These are phyloP conservation scores for Penicillium olsonii DNA, from an alignment of 2,329 filamentous ascomycete genomes.

Conservation along the genomic window DNA sequence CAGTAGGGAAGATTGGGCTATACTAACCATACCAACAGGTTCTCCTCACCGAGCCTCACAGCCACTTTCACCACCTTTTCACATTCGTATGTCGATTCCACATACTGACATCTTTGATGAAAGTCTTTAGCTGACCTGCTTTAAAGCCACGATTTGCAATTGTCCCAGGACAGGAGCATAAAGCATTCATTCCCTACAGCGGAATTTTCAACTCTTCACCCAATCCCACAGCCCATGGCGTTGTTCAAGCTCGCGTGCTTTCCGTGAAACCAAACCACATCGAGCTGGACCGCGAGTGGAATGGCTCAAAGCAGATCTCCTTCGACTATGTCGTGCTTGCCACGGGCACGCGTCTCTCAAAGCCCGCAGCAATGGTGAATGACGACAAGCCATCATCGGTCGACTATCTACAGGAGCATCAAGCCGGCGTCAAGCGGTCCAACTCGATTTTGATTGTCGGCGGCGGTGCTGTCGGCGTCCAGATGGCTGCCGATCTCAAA, in stretches of 20 bases:
- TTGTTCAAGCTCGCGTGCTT: conserved; percentile 36
- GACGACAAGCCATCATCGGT: conserved; percentile 38
- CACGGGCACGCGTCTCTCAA: conserved; percentile 35
- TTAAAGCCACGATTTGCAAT: conserved; percentile 36
- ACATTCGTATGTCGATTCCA: conserved; percentile 31
- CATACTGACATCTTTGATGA: too few relatives aligned
- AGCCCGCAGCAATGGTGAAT: conserved; percentile 35
- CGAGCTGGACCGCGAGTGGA: conserved; percentile 38
- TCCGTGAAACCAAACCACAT: conserved; percentile 30
- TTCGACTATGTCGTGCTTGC: conserved; percentile 38
- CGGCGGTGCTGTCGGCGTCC: conserved; percentile 54
- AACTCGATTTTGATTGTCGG: conserved; percentile 43
- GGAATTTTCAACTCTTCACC: conserved; percentile 30
- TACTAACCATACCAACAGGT: conserved; percentile 23
- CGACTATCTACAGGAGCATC: conserved; percentile 35
- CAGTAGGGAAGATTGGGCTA: neutral
- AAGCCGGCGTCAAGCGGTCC: conserved; percentile 29
- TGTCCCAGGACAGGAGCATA: conserved; percentile 38
- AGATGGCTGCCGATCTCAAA: conserved; percentile 54
- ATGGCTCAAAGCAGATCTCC: conserved; percentile 31
- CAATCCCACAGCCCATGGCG: conserved; percentile 25
- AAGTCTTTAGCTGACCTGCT: neutral
- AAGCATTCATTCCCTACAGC: conserved; percentile 39
- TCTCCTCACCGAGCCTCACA: conserved; percentile 37
- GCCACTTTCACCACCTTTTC: conserved; percentile 40